Evolutionary conservation across 2,329 filamentous ascomycete species (phyloP).

Genomic region (Talaromyces verruculosus): DNA sequence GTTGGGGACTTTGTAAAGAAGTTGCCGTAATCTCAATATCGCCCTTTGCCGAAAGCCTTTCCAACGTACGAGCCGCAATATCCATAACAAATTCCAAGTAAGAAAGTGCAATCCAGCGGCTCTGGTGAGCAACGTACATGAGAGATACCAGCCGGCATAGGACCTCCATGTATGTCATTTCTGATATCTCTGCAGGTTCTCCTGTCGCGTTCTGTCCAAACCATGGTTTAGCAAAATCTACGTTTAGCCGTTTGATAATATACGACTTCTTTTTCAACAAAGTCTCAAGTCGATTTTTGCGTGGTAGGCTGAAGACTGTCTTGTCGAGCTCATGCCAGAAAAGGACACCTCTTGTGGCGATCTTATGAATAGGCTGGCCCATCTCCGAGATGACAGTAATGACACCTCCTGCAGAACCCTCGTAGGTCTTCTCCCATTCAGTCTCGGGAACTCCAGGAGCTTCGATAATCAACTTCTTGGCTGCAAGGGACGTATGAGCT

Average conservation of each 20-base stretch:
- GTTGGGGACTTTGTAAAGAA: neutral
- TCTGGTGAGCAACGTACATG: conserved; percentile 77
- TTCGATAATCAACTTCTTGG: conserved; percentile 86
- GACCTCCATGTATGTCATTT: conserved; percentile 93
- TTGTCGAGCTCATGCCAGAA: conserved; percentile 42
- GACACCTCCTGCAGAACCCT: conserved; percentile 84
- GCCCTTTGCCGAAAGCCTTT: conserved; percentile 41
- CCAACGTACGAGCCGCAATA: conserved; percentile 93
- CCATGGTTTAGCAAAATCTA: conserved; percentile 96
- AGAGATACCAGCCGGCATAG: conserved; percentile 82
- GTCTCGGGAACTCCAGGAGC: conserved; percentile 76
- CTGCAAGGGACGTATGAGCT: conserved; percentile 79
- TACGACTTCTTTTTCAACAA: conserved; percentile 59
- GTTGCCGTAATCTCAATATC: neutral
- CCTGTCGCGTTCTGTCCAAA: conserved; percentile 82
- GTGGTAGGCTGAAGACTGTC: conserved; percentile 25
- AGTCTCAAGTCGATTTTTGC: conserved; percentile 58
- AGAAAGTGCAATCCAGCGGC: conserved; percentile 78
- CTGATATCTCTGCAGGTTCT: conserved; percentile 80
- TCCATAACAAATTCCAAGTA: conserved; percentile 81
- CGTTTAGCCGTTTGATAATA: conserved; percentile 81
- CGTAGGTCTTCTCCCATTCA: conserved; percentile 92
- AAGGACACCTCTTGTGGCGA: conserved; percentile 40
- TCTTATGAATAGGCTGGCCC: conserved; percentile 43
- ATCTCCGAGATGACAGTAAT: conserved; percentile 71